Evolutionary conservation across 2,329 filamentous ascomycete species (phyloP), one percentile per base, ranked within the genome.

Genomic region (Aureobasidium lini): DNA sequence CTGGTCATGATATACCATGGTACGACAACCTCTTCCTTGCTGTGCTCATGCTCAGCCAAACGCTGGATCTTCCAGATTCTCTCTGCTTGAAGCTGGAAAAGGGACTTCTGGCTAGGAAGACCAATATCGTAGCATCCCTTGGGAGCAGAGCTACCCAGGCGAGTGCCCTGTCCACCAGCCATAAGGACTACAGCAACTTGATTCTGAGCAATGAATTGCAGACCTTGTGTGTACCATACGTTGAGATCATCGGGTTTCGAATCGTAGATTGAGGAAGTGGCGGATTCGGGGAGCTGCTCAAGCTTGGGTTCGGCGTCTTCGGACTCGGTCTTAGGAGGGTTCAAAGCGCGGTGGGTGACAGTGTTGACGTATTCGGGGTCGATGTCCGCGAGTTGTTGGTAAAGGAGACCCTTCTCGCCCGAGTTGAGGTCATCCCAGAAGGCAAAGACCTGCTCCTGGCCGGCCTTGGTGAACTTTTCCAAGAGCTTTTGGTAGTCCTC

Each of bases 1-100:
- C 90, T 96, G 68, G 94, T 99, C 94, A 99, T 99, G 75, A 99
- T 90, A 77, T 99, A 99, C 94, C 94, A 99, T 11, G 94, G 94
- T 43, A 97, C 86, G 34, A 87, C 79, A 44, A 84, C 84, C 50
- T 78, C 78, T 62, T 76, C 78, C 65, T 81, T 81, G 60, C 82
- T 82, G 57, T 83, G 79, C 71, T 86, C 84, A 73, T 88, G 85
- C 67, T 85, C 81, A 44, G 93, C 92, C 64, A 97, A 79, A 68
- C 85, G 77, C 77, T 97, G 89, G 8, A 95, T 77, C 78, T 91
- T 95, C 69, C 81, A 81, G 71, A 99, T 97, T 58, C 94, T 83
- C 83, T 99, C 92, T 46, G 89, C 94, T 76, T 99, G 94, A 67
- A 99, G 89, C 79, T 97, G 92, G 82, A 99, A 99, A 62, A 99